These are phyloP conservation scores for Gnetum montanum DNA, from an alignment of 75 land plant genomes.

Conservation along the genomic window DNA sequence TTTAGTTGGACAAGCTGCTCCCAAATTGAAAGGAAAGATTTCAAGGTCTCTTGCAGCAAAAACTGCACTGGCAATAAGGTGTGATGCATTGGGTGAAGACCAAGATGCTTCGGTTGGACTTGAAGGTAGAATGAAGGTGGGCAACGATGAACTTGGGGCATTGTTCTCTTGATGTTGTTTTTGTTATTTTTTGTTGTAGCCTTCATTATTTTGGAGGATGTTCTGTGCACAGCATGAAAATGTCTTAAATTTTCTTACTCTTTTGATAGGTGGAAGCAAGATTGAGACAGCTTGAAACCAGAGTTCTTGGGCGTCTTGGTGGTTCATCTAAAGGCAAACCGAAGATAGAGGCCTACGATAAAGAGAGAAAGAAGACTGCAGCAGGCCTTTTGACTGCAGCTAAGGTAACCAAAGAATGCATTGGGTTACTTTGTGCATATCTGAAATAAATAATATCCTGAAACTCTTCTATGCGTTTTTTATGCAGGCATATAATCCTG, in stretches of 20 bases:
- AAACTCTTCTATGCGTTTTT: slow-evolving; percentile 4
- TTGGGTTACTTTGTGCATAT: not conserved
- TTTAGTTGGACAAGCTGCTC: slow-evolving; percentile 90
- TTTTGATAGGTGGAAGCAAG: slow-evolving; percentile 69
- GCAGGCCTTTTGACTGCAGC: slow-evolving; percentile 75
- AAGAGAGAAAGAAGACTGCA: slow-evolving; percentile 68
- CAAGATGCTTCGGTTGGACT: slow-evolving; percentile 72
- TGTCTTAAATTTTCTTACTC: not conserved
- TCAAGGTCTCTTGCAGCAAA: slow-evolving; percentile 94
- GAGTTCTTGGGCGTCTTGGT: slow-evolving; percentile 64
- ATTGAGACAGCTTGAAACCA: slow-evolving; percentile 76
- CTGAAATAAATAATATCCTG: not conserved
- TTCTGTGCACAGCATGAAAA: not conserved
- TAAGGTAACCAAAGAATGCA: slow-evolving; percentile 59
- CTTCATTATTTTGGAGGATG: no score
- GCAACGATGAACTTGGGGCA: not conserved
- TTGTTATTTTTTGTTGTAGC: no score
- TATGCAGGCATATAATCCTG: slow-evolving; percentile 78
- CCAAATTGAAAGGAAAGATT: slow-evolving; percentile 89
- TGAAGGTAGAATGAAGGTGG: slow-evolving; percentile 78
- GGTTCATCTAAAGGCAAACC: slow-evolving; percentile 83
- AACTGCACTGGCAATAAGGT: slow-evolving; percentile 70
- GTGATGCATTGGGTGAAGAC: slow-evolving; percentile 83
- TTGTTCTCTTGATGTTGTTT: no score
- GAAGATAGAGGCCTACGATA: slow-evolving; percentile 79